These are phyloP conservation scores for Aspergillus novofumigatus DNA, from an alignment of 2,329 filamentous ascomycete species.

Conservation along the genomic window DNA sequence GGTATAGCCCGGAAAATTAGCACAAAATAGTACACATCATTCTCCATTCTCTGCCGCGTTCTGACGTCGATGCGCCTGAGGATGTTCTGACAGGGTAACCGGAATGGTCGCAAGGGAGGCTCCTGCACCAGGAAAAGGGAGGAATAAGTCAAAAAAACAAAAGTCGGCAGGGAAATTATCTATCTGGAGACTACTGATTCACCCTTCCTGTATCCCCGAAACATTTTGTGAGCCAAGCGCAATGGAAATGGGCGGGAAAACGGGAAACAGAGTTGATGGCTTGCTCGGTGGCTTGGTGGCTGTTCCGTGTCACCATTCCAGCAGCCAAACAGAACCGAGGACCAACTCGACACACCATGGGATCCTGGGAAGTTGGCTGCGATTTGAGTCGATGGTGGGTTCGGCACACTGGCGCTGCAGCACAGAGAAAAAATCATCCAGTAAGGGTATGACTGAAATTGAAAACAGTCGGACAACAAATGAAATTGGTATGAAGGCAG, in stretches of 20 bases:
- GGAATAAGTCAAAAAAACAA: background rate
- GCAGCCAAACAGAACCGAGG: slow-evolving; percentile 8
- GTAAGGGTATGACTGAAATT: background rate
- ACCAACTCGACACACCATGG: slow-evolving; percentile 3
- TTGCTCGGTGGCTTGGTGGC: background rate
- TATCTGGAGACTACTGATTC: background rate
- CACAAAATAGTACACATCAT: background rate
- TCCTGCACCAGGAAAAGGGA: slow-evolving; percentile 2
- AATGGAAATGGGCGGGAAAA: background rate
- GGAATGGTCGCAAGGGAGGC: background rate
- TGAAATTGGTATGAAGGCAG: background rate
- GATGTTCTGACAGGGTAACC: background rate
- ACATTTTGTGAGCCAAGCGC: background rate
- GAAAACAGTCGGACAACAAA: background rate
- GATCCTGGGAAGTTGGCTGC: slow-evolving; percentile 11
- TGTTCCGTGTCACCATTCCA: slow-evolving; percentile 1
- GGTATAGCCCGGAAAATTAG: slow-evolving; percentile 13
- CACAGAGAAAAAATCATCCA: background rate
- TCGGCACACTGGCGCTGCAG: background rate
- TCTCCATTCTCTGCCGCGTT: slow-evolving; percentile 16
- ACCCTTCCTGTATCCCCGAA: background rate
- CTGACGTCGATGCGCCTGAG: slow-evolving; percentile 23
- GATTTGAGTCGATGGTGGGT: slow-evolving; percentile 11
- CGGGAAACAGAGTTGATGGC: background rate
- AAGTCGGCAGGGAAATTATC: background rate